phyloP scores from a whole-genome alignment of 106 monocot species.

The Iris macrosiphon region DNA sequence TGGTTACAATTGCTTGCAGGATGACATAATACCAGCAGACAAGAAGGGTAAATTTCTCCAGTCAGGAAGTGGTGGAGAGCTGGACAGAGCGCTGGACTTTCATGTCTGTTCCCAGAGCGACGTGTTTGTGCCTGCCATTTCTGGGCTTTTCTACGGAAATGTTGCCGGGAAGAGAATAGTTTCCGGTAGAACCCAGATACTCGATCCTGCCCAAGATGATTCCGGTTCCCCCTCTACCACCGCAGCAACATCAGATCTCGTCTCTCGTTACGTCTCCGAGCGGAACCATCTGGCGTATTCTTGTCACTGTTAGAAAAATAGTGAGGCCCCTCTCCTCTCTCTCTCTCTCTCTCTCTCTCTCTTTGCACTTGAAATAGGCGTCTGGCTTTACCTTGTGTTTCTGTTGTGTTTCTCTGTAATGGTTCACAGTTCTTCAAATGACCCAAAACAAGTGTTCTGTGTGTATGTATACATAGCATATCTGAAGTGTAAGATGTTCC shows the following conservation, averaged over 20 bases:
- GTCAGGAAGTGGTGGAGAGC: constrained; percentile 12
- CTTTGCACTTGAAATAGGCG: too few species aligned
- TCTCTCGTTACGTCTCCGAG: constrained; percentile 26
- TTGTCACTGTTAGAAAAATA: constrained; percentile 31
- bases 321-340: too few species aligned
- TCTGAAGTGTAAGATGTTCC: too few species aligned
- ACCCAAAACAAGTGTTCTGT: neutral
- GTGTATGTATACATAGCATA: constrained; percentile 1
- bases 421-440: neutral
- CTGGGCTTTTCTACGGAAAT: constrained; percentile 36
- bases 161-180: constrained; percentile 48
- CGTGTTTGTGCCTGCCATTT: constrained; percentile 40
- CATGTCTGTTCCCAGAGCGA: constrained; percentile 38
- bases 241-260: constrained; percentile 9
- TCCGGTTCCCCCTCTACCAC: neutral
- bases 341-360: too few species aligned
- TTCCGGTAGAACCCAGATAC: constrained; percentile 40
- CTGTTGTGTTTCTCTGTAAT: too few species aligned
- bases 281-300: constrained; percentile 36
- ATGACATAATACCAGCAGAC: constrained; percentile 40
- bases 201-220: constrained; percentile 25
- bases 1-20: constrained; percentile 19
- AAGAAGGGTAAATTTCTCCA: constrained; percentile 19
- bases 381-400: neutral
- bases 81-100: constrained; percentile 41